Evolutionary conservation across 2,329 filamentous ascomycete genomes (phyloP), one percentile per base, ranked within the genome.

Genomic region (Hirsutella thompsonii): DNA sequence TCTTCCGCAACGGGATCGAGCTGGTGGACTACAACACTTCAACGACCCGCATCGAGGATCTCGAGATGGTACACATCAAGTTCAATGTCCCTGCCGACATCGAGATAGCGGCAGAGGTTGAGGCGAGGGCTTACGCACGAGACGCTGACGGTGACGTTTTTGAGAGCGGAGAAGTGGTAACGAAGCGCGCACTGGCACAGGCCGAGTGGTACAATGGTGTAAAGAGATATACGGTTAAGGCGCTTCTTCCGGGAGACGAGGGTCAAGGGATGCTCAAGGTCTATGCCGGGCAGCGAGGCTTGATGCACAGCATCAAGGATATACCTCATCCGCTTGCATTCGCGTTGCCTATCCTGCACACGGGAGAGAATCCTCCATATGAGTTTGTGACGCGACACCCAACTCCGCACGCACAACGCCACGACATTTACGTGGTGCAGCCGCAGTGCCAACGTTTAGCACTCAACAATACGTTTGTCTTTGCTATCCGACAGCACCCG

Each of bases 301-400:
- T 98, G 41, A 96, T 96, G 89, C 92, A 96, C 63, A 93, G 85
- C 47, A 90, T 92, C 67, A 92, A 92, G 59, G 86, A 95, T 57
- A 95, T 95, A 42, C 89, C 92, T 8, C 90, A 98, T 55, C 81
- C 89, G 2, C 67, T 98, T 41, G 89, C 90, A 1, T 81, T 96
- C 48, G 79, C 88, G 3, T 64, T 98, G n/a, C 90, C 92, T 1
- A 79, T 98, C 39, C 75, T 87, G 30, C 92, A 98, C 60, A 82
- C 79, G 0, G 92, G 92, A 44, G 83, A 90, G 51, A 98, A 98
- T 55, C 92, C 92, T 3, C 77, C 85, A 0, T 98, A 94, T 60
- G 87, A 94, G 44, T 98, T 96, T 60, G 73, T 95, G 36, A 83
- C 82, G 32, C 79, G 92, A 4, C 92, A 98, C 58, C 93, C 93